These are phyloP conservation scores for Hortiboletus rubellus DNA, from an alignment of 1,284 basidiomycete species.

Conservation along the genomic window DNA sequence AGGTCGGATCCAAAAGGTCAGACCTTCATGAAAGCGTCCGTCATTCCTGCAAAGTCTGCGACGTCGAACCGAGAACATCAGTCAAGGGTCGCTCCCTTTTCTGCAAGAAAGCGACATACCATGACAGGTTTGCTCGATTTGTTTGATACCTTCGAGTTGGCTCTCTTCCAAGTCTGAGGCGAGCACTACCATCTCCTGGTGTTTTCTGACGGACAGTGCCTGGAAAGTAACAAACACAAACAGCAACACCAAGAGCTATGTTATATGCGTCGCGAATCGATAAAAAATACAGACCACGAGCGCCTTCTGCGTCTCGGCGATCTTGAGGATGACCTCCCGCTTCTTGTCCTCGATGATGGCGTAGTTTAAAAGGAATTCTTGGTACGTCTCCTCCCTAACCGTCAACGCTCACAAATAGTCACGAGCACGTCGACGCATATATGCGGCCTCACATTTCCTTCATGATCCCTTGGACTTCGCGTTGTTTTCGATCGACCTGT, in stretches of 20 bases:
- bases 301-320: constrained; percentile 24
- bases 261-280: neutral
- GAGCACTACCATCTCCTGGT: constrained; percentile 25
- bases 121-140: constrained; percentile 22
- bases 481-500: constrained; percentile 25
- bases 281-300: constrained; percentile 26
- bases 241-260: no score
- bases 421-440: constrained; percentile 7
- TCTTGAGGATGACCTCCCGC: constrained; percentile 31
- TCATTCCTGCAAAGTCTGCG: constrained; percentile 21
- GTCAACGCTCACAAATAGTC: neutral
- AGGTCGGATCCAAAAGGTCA: constrained; percentile 4
- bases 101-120: constrained; percentile 14
- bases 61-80: neutral
- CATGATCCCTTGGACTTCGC: constrained; percentile 23
- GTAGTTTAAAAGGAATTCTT: constrained; percentile 31
- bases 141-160: constrained; percentile 25
- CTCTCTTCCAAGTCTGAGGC: constrained; percentile 27
- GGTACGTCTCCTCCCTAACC: constrained; percentile 25
- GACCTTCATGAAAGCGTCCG: constrained; percentile 26
- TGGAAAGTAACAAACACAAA: constrained; percentile 1
- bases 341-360: constrained; percentile 28
- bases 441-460: constrained; percentile 26
- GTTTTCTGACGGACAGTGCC: constrained; percentile 30
- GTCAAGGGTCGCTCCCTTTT: neutral